phyloP scores from a whole-genome alignment of 2,329 filamentous ascomycete species.

The Pleurostoma richardsiae region DNA sequence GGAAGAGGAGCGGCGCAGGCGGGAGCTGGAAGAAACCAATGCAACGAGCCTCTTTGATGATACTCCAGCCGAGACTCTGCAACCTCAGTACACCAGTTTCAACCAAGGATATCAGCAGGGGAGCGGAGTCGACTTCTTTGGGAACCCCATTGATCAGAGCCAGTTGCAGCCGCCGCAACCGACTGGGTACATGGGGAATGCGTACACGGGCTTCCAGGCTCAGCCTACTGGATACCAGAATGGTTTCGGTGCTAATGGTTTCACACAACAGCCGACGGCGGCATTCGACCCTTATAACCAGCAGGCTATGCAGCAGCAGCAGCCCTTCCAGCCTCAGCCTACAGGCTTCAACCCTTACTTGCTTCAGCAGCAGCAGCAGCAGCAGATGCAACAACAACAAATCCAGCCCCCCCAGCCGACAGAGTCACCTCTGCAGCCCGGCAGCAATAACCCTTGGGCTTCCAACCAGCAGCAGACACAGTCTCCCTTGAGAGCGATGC shows the following conservation, averaged over 20 bases:
- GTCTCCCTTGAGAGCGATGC: constrained; percentile 69
- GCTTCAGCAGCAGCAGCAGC: constrained; percentile 25
- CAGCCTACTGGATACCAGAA: constrained; percentile 52
- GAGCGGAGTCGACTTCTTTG: constrained; percentile 92
- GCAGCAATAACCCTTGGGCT: constrained; percentile 94
- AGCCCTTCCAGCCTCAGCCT: constrained; percentile 41
- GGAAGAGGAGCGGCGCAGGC: constrained; percentile 84
- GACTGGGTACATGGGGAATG: constrained; percentile 63
- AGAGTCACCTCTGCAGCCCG: constrained; percentile 64
- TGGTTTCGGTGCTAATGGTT: constrained; percentile 61
- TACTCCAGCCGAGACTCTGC: constrained; percentile 52
- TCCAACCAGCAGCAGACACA: constrained; percentile 51
- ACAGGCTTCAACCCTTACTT: constrained; percentile 50
- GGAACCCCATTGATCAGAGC: constrained; percentile 80
- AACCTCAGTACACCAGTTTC: constrained; percentile 79
- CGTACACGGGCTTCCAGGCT: constrained; percentile 48
- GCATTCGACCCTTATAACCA: constrained; percentile 67
- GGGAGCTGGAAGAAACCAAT: constrained; percentile 83
- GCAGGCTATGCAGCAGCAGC: constrained; percentile 40
- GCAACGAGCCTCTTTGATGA: constrained; percentile 87
- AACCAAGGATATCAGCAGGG: constrained; percentile 99
- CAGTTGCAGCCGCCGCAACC: constrained; percentile 72
- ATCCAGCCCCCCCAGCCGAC: constrained; percentile 44
- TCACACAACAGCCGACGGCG: constrained; percentile 59
- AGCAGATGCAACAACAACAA: constrained; percentile 33